These are phyloP conservation scores for Globisporangium viniferum DNA, from an alignment of 352 stramenopile genomes.

Conservation along the genomic window DNA sequence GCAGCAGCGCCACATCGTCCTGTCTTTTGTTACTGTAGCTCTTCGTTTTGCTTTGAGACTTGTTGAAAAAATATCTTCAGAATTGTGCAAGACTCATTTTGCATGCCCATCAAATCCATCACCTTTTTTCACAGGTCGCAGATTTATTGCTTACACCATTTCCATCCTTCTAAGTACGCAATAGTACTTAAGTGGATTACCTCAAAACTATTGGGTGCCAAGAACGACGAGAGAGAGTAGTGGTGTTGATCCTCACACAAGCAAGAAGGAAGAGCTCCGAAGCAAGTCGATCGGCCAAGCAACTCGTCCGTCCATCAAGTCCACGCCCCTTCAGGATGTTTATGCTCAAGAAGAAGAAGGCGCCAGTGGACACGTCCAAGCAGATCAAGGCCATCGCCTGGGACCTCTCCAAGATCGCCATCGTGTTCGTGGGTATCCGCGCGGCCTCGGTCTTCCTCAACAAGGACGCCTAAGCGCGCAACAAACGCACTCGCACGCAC, in stretches of 20 bases:
- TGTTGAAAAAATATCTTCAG: not conserved
- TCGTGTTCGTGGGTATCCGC: conserved; percentile 74
- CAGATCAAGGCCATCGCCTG: conserved; percentile 72
- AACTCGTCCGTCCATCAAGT: not conserved
- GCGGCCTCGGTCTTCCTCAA: conserved; percentile 70
- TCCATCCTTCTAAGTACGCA: not conserved
- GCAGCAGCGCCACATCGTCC: not conserved
- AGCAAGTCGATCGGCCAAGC: not conserved
- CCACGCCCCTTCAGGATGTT: conserved; percentile 43
- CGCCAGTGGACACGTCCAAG: conserved; percentile 73
- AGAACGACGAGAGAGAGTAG: not conserved
- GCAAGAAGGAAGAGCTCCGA: conserved; percentile 2
- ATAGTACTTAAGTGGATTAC: conserved; percentile 1
- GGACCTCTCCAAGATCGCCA: conserved; percentile 74
- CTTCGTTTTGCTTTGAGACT: not conserved
- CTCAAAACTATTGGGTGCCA: conserved; percentile 15
- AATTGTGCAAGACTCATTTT: not conserved
- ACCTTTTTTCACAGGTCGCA: conserved; percentile 12
- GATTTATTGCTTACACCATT: not conserved
- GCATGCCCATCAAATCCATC: not conserved
- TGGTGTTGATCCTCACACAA: not conserved
- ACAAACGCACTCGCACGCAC: not conserved
- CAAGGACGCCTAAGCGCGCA: conserved; percentile 44
- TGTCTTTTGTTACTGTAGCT: conserved; percentile 4
- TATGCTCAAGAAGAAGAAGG: conserved; percentile 89